Evolutionary conservation across 2,329 filamentous ascomycete genomes (phyloP).

Genomic region (Talaromyces sp.): DNA sequence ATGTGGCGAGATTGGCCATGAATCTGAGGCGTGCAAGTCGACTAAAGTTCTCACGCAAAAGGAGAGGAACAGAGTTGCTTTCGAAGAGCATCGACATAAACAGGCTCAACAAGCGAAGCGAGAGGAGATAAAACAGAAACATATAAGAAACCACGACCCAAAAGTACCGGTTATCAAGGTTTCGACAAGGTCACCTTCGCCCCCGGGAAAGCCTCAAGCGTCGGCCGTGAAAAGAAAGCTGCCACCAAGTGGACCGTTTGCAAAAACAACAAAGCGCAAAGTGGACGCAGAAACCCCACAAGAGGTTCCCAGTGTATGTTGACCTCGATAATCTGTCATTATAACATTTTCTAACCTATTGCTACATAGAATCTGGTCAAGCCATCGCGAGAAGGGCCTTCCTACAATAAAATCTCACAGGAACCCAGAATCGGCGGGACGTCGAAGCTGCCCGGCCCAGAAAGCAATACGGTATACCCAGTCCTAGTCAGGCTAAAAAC

Average conservation of each 20-base stretch:
- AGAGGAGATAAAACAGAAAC: conserved; percentile 34
- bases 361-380: conserved; percentile 30
- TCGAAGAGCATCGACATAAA: conserved; percentile 32
- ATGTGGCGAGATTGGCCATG: conserved; percentile 42
- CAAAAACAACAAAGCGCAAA: conserved; percentile 16
- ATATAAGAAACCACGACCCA: conserved; percentile 40
- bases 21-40: conserved; percentile 26
- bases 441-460: conserved; percentile 8
- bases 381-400: conserved; percentile 33
- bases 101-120: conserved; percentile 26
- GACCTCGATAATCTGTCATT: background rate
- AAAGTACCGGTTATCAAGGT: conserved; percentile 37
- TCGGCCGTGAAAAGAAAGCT: conserved; percentile 21
- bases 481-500: conserved; percentile 2
- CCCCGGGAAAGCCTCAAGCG: conserved; percentile 2
- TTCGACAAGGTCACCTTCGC: conserved; percentile 15
- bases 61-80: conserved; percentile 29
- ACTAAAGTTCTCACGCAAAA: conserved; percentile 28
- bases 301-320: conserved; percentile 14
- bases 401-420: conserved; percentile 19
- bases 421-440: conserved; percentile 14
- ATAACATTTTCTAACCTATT: background rate
- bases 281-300: conserved; percentile 16
- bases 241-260: conserved; percentile 17
- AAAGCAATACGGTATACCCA: conserved; percentile 16